Percentiles rank a stretch among this genome's conserved stretches.
Evolutionary conservation across 768 basidiomycete genomes (phyloP).

Genomic region (Leccinum rimulosum): DNA sequence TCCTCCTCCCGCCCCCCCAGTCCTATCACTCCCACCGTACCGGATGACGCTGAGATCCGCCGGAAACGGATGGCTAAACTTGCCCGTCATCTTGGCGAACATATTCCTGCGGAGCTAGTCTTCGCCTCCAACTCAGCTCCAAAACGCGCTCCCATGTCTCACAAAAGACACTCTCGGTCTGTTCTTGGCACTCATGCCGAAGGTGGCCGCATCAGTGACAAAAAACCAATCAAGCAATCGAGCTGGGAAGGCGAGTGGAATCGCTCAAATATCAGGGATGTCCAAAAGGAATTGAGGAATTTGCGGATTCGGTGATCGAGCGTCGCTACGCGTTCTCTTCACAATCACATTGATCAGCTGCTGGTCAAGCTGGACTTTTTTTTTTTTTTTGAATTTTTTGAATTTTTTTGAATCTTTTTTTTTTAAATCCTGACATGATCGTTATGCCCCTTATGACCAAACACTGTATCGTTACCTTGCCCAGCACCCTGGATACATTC

Average conservation of each 20-base stretch:
- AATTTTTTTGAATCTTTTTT: no score
- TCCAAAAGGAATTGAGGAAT: constrained; percentile 36
- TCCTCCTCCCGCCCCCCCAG: constrained; percentile 16
- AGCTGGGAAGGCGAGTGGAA: constrained; percentile 44
- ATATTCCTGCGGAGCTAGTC: constrained; percentile 55
- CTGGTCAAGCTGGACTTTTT: constrained; percentile 11
- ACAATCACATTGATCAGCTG: constrained; percentile 8
- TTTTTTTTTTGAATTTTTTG: neutral
- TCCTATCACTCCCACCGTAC: constrained; percentile 20
- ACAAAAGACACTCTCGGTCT: constrained; percentile 19
- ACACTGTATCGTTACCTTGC: constrained; percentile 12
- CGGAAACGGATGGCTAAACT: constrained; percentile 58
- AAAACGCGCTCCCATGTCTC: neutral
- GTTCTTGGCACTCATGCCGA: constrained; percentile 2
- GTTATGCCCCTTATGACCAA: constrained; percentile 1
- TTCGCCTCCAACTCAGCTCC: constrained; percentile 22
- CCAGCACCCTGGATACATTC: neutral
- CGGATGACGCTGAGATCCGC: constrained; percentile 34
- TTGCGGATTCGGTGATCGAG: constrained; percentile 17
- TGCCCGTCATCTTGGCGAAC: constrained; percentile 55
- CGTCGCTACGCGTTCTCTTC: neutral
- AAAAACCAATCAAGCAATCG: neutral
- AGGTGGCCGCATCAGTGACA: neutral
- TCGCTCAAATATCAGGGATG: constrained; percentile 36
- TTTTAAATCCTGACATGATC: neutral